Evolutionary conservation across 345 rosid genomes (phyloP).

Genomic region (Brassica rapa): DNA sequence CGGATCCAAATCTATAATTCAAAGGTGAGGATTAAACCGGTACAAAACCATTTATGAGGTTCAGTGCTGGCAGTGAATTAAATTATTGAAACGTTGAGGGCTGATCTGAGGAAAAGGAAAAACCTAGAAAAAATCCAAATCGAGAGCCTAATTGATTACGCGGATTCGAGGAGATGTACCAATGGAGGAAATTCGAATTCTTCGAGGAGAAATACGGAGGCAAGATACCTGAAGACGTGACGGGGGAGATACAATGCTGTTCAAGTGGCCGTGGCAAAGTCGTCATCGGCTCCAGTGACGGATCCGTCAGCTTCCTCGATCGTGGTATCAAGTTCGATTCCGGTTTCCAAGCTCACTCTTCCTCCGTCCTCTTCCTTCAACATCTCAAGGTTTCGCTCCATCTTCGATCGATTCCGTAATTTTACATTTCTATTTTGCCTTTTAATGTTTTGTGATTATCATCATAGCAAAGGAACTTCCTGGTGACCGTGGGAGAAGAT

Average conservation of each 20-base stretch:
- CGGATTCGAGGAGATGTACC: slow-evolving; percentile 55
- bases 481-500: slow-evolving; percentile 88
- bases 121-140: slow-evolving; percentile 14
- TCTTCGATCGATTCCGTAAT: not conserved
- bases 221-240: slow-evolving; percentile 83
- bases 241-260: slow-evolving; percentile 73
- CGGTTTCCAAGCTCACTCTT: slow-evolving; percentile 81
- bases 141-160: not conserved
- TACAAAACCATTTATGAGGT: no score
- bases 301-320: slow-evolving; percentile 80
- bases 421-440: not conserved
- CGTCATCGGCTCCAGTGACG: slow-evolving; percentile 86
- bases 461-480: slow-evolving; percentile 89
- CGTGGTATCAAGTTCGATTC: slow-evolving; percentile 93
- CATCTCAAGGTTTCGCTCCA: slow-evolving; percentile 72
- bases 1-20: no score
- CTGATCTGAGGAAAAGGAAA: not conserved
- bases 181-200: slow-evolving; percentile 97
- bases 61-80: no score
- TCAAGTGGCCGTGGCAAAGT: slow-evolving; percentile 97
- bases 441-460: not conserved
- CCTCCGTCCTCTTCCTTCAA: slow-evolving; percentile 83
- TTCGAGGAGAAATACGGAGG: slow-evolving; percentile 96
- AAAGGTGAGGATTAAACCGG: no score
- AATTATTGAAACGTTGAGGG: not conserved